Conservation (phyloP, 306 rosid genomes). For the Sicyos edulis region DNA sequence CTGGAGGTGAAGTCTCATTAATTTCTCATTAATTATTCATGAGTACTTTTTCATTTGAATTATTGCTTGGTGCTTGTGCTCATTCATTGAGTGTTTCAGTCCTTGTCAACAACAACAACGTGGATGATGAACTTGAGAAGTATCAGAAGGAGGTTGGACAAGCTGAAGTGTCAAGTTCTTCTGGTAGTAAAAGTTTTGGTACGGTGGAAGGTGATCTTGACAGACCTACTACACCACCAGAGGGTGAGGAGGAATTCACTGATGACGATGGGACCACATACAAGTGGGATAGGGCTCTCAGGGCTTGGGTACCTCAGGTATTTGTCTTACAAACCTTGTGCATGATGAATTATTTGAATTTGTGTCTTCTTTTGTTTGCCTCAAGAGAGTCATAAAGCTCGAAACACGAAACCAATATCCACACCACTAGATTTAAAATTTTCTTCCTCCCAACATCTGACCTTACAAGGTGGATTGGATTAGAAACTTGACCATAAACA, state of each 20-base stretch:
- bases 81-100: constrained; percentile 21
- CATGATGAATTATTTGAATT: neutral
- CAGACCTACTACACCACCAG: constrained; percentile 87
- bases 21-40: neutral
- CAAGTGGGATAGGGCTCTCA: constrained; percentile 69
- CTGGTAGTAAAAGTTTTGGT: constrained; percentile 21
- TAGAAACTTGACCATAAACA: neutral
- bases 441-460: neutral
- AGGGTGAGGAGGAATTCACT: constrained; percentile 88
- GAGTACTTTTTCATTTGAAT: constrained; percentile 6
- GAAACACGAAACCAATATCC: neutral
- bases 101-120: constrained; percentile 17
- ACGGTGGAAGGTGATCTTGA: constrained; percentile 40
- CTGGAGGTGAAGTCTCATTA: constrained; percentile 35
- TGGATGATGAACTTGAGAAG: constrained; percentile 61
- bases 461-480: neutral
- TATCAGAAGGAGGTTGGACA: constrained; percentile 70
- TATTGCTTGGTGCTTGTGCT: neutral
- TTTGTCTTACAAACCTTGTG: constrained; percentile 24
- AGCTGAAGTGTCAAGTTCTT: constrained; percentile 34
- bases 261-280: constrained; percentile 92
- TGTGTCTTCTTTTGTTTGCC: neutral
- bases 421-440: neutral
- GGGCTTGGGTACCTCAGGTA: constrained; percentile 96
- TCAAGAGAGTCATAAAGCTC: neutral